Base-by-base conservation (phyloP, 1,284 basidiomycete species). In the Inonotus hispidus region DNA sequence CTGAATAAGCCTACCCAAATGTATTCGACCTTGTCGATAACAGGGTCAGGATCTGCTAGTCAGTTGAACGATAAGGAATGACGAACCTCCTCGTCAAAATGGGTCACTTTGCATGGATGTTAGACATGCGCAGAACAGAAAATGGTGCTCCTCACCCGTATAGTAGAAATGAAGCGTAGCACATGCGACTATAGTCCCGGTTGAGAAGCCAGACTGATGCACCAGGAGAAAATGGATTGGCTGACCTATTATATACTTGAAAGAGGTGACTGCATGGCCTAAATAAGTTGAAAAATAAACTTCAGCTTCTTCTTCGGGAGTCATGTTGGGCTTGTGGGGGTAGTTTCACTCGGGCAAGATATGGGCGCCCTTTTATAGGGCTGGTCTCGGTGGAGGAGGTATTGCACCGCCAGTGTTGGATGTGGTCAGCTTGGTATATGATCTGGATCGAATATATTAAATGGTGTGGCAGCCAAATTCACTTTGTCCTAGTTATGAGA, bases 131-230 rank as follows among this genome's bases (percentile, higher is more conserved):
- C 13, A 32, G n/a, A n/a, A n/a, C n/a, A n/a, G 14, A 14, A 45
- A 1, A 23, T 13, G n/a, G 23, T 23, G 27, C 16, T 2, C 10
- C 45, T n/a, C n/a, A 56, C 55, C 55, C 27, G 41, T 19, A 23
- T 56, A 56, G n/a, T 56, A 56, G 16, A 56, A 56, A 35, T 46
- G 45, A 35, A 47, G n/a, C 5, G 55, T 56, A 35, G 55, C n/a
- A 23, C 55, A 52, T 52, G 50, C 21, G 16, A 35, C 50, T 52
- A 23, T 25, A n/a, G 7, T n/a, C 6, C 41, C 5, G 1, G 16
- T 16, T 43, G 41, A 43, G 32, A 32, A 32, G 41, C 8, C 13
- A n/a, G 16, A 43, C 16, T 7, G 16, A 1, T 16, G n/a, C 7
- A 43, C 16, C 3, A 14, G 14, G 25, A 14, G 27, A 29, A 49